These are phyloP conservation scores for Leonotis leonurus DNA, from an alignment of 257 asterid genomes.

Conservation along the genomic window DNA sequence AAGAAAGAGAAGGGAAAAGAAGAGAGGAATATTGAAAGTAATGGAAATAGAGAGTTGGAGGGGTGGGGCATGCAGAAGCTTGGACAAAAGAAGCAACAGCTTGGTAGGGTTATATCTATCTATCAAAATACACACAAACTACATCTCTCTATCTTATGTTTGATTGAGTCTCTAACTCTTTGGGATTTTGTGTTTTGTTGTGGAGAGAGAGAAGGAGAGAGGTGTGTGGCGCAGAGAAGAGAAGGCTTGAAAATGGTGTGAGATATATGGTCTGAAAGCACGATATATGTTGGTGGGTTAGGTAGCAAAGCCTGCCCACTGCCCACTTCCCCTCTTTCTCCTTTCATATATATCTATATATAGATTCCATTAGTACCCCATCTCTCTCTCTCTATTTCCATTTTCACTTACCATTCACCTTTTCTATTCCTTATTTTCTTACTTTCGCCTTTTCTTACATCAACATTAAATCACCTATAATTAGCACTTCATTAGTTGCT, in stretches of 20 bases:
- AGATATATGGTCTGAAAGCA: constrained; percentile 37
- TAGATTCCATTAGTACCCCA: constrained; percentile 35
- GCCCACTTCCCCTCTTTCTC: too few species aligned
- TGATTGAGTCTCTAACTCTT: too few species aligned
- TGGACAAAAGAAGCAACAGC: constrained; percentile 36
- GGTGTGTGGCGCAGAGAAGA: neutral
- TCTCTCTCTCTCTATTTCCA: too few species aligned
- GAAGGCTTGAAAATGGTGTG: constrained; percentile 28
- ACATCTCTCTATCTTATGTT: neutral
- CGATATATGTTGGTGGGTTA: constrained; percentile 64
- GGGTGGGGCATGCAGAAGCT: too few species aligned
- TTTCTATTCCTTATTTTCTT: neutral
- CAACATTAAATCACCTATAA: too few species aligned
- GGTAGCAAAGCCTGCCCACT: constrained; percentile 66
- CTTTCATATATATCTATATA: constrained; percentile 47
- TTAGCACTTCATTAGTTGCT: too few species aligned
- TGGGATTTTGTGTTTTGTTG: neutral
- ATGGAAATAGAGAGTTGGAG: constrained; percentile 25
- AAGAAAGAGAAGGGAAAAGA: neutral
- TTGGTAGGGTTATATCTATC: constrained; percentile 42
- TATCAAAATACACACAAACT: too few species aligned
- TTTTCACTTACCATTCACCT: neutral
- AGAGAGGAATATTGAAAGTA: neutral
- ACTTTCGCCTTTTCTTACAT: too few species aligned
- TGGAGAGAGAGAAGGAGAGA: neutral